phyloP scores from a whole-genome alignment of 164 flowering plant genomes.

The Macadamia integrifolia region DNA sequence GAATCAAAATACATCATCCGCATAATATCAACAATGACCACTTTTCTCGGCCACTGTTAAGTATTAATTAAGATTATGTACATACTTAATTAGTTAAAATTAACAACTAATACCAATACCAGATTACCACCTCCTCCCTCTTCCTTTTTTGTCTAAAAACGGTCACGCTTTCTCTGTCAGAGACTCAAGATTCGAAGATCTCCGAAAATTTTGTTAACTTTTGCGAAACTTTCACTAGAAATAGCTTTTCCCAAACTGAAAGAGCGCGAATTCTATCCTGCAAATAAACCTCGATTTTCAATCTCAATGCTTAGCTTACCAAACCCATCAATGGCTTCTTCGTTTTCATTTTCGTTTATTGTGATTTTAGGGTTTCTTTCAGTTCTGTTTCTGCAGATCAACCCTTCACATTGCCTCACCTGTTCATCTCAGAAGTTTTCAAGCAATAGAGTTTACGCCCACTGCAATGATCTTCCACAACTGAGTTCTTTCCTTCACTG shows the following conservation, averaged over 20 bases:
- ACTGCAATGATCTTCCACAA: conserved; percentile 43
- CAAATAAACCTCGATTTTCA: not conserved
- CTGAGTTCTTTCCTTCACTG: conserved; percentile 48
- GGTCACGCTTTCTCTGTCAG: no score
- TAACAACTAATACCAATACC: no score
- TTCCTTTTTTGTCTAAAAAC: no score
- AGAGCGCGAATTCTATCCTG: not conserved
- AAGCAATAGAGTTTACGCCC: conserved; percentile 17
- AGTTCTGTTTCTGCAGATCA: conserved; percentile 2
- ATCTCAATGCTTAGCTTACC: not conserved
- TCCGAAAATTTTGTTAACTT: not conserved
- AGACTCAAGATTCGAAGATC: not conserved
- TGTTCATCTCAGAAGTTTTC: conserved; percentile 36
- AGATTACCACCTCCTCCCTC: no score
- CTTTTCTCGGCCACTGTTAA: no score
- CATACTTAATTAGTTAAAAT: no score
- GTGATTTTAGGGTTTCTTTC: not conserved
- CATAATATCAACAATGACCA: no score
- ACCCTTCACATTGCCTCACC: conserved; percentile 15
- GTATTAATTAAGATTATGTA: no score
- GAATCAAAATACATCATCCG: no score
- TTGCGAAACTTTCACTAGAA: not conserved
- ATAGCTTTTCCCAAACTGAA: not conserved
- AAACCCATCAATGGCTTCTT: conserved; percentile 3
- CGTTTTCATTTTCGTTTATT: not conserved